These are phyloP conservation scores for Globisporangium apiculatum DNA, from an alignment of 352 stramenopile genomes.

Conservation along the genomic window DNA sequence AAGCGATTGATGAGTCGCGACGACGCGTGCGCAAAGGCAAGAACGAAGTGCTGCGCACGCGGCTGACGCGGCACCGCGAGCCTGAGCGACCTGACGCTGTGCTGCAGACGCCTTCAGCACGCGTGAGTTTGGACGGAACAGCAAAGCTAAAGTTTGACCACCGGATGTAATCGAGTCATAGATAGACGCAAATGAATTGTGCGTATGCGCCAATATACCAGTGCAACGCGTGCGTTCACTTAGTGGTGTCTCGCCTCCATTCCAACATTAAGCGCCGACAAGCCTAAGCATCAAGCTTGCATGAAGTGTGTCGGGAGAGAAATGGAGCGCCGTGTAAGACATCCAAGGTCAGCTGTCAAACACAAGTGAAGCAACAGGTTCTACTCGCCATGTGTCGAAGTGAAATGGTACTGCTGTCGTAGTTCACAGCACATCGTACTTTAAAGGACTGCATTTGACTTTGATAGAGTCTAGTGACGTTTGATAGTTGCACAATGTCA, in stretches of 20 bases:
- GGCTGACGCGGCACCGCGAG: conserved; percentile 22
- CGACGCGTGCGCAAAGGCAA: conserved; percentile 21
- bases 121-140: conserved; percentile 14
- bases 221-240: not conserved
- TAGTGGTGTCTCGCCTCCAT: no score
- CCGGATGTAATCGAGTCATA: not conserved
- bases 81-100: conserved; percentile 13
- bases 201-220: not conserved
- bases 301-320: not conserved
- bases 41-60: conserved; percentile 29
- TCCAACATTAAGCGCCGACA: no score
- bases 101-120: conserved; percentile 18
- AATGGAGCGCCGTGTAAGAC: no score
- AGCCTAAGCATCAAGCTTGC: not conserved
- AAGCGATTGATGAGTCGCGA: conserved; percentile 12
- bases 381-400: no score
- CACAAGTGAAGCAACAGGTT: no score
- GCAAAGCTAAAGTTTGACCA: conserved; percentile 21
- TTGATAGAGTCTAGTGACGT: no score
- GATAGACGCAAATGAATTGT: not conserved
- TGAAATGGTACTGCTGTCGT: not conserved
- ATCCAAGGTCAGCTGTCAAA: no score
- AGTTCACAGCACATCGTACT: no score
- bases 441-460: no score
- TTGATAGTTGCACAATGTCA: not conserved